Conservation (phyloP, 148 eudicot genomes). For the Vaccinium myrtillus region DNA sequence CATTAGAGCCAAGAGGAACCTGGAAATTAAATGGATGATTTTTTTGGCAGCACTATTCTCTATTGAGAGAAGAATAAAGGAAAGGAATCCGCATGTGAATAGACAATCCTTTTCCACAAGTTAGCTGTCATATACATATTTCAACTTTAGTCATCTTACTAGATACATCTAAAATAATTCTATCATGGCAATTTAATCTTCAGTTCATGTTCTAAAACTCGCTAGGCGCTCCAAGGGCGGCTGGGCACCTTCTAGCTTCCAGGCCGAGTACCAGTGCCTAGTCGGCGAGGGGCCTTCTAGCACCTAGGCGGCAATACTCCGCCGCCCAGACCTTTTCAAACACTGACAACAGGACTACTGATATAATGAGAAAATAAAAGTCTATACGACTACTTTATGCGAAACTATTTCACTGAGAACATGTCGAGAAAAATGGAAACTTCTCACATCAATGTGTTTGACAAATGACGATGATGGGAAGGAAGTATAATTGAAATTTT, state of each 20-base stretch:
- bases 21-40: neutral
- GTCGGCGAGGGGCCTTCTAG: too few relatives aligned
- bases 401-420: neutral
- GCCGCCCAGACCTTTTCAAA: too few relatives aligned
- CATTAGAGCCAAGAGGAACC: neutral
- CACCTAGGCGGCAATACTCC: too few relatives aligned
- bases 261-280: too few relatives aligned
- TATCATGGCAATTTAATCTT: neutral
- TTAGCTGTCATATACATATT: neutral
- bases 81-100: neutral
- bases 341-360: neutral
- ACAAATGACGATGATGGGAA: neutral
- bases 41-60: slow-evolving; percentile 1
- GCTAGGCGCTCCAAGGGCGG: too few relatives aligned
- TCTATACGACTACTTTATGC: neutral
- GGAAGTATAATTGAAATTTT: neutral
- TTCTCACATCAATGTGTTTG: neutral
- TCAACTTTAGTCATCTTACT: neutral
- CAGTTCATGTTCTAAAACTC: neutral
- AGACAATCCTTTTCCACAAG: neutral
- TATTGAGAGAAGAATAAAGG: neutral
- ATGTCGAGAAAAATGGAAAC: neutral
- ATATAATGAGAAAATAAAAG: neutral
- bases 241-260: too few relatives aligned
- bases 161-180: neutral